Conservation (phyloP, 345 rosid genomes). For the Laguncularia racemosa region DNA sequence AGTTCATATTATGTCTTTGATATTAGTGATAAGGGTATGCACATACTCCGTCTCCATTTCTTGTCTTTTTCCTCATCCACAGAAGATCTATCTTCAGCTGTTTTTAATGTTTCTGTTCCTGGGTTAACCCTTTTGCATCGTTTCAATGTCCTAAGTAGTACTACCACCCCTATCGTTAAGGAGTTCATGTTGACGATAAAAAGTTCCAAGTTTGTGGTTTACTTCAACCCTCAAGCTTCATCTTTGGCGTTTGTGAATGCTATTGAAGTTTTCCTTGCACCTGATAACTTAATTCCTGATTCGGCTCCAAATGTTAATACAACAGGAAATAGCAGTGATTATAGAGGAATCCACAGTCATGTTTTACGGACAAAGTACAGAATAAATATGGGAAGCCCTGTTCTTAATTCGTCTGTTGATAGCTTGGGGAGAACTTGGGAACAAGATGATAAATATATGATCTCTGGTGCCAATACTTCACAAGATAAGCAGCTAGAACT, state of each 20-base stretch:
- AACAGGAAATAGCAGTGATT: neutral
- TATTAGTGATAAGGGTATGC: constrained; percentile 14
- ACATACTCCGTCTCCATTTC: constrained; percentile 46
- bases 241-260: constrained; percentile 63
- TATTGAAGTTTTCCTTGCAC: constrained; percentile 45
- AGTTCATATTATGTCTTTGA: constrained; percentile 26
- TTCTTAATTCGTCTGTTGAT: constrained; percentile 7
- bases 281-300: constrained; percentile 16
- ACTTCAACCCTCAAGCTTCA: constrained; percentile 24
- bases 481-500: fast-evolving
- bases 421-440: constrained; percentile 36
- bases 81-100: constrained; percentile 27
- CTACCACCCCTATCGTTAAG: constrained; percentile 11
- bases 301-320: constrained; percentile 1
- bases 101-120: constrained; percentile 27
- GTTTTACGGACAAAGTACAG: constrained; percentile 27
- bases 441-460: constrained; percentile 22
- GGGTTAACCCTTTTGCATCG: constrained; percentile 20
- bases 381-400: constrained; percentile 48
- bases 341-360: constrained; percentile 9
- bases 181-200: constrained; percentile 38
- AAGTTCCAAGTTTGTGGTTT: constrained; percentile 13
- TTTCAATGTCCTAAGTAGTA: constrained; percentile 15
- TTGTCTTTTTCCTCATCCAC: constrained; percentile 10
- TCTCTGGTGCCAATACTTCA: constrained; percentile 14